Evolutionary conservation across 306 rosid species (phyloP).

Genomic region (Prinsepia uniflora): DNA sequence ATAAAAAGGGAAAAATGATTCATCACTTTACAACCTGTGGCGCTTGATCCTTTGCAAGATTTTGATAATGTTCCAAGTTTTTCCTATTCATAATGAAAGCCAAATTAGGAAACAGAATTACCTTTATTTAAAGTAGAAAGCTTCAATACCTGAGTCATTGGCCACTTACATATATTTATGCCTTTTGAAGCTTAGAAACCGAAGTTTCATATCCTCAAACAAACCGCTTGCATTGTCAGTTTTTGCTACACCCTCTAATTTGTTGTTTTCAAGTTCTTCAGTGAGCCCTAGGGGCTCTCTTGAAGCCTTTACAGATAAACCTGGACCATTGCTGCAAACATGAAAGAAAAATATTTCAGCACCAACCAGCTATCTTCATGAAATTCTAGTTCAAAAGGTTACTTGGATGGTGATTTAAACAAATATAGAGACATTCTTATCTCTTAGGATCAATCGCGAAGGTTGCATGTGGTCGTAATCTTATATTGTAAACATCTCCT

Average conservation of each 20-base stretch:
- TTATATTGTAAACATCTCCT: constrained; percentile 24
- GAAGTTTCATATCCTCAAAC: constrained; percentile 61
- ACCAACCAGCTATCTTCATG: not conserved
- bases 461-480: constrained; percentile 28
- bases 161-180: constrained; percentile 59
- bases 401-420: constrained; percentile 15
- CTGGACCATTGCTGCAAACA: constrained; percentile 45
- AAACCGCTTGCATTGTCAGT: constrained; percentile 40
- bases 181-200: constrained; percentile 71
- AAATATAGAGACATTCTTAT: constrained; percentile 25
- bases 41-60: constrained; percentile 70
- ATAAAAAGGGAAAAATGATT: constrained; percentile 1
- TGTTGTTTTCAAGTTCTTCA: constrained; percentile 41
- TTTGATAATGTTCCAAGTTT: constrained; percentile 58
- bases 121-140: constrained; percentile 1
- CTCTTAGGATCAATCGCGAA: constrained; percentile 32
- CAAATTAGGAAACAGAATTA: constrained; percentile 15
- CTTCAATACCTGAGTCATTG: constrained; percentile 16
- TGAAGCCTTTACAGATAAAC: constrained; percentile 55
- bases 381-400: constrained; percentile 12
- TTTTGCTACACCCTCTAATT: constrained; percentile 34
- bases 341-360: constrained; percentile 13
- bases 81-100: constrained; percentile 44
- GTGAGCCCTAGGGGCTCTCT: constrained; percentile 50
- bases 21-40: constrained; percentile 59